Base-by-base conservation (phyloP, 805 yeast genomes). In the Candida xiaguanensis region DNA sequence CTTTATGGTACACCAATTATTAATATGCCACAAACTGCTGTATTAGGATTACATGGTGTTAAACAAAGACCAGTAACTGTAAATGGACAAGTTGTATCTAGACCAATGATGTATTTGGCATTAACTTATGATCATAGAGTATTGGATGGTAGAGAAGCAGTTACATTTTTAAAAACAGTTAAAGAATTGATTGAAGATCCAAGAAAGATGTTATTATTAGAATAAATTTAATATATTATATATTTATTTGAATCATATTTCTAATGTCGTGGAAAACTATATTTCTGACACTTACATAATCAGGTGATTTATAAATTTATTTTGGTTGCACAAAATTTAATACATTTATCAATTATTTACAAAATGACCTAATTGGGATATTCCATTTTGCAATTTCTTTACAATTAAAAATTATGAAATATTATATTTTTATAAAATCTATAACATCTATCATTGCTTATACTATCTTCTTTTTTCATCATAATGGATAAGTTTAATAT, bases 101-200 rank as follows among this genome's bases (percentile, higher is more conserved):
- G 98, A 76, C 99, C 99, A 64, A 91, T 93, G 98, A 93, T 93
- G 99, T 93, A 93, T 78, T 72, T 93, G 58, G 99, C 99, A 39
- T 82, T 93, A 66, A 91, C 99, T 43, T 93, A 93, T 67, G 99
- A 93, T 64, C 99, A 93, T 75, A 85, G 99, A 75, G 82, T 93
- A 61, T 75, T 93, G 61, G 99, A 93, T 63, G 99, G 99, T 54
- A 87, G 98, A 72, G 99, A 93, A 74, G 98, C 97, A 42, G 99
- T 93, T 47, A 86, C 91, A 44, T 93, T 91, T 87, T 78, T 93
- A 71, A 90, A 81, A 75, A 87, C 95, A 25, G 82, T 93, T 49
- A 93, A 93, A 77, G 99, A 93, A 73, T 80, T 86, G 68, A 87
- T 93, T 53, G 98, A 93, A 75, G 99, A 93, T 65, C 99, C 99